A percentile compares a stretch with the other conserved stretches of the same genome.
phyloP scores from a whole-genome alignment of 148 eudicot genomes.

The Vaccinium vitisidaea region DNA sequence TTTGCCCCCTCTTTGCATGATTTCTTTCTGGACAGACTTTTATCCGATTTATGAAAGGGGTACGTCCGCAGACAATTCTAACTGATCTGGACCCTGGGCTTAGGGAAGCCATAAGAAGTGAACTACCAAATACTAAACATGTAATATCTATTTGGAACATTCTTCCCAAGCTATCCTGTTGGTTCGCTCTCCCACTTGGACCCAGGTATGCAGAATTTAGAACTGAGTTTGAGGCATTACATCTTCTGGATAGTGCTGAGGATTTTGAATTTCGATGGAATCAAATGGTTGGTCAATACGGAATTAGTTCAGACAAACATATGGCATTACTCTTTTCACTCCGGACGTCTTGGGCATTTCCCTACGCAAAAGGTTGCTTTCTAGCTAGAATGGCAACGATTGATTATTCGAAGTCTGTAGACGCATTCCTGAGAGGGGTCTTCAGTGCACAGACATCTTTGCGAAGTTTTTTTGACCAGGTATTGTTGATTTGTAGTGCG shows the following conservation, averaged over 20 bases:
- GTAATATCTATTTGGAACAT: conserved; percentile 30
- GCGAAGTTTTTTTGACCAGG: conserved; percentile 32
- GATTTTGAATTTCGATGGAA: conserved; percentile 36
- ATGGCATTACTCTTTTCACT: conserved; percentile 25
- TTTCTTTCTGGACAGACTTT: conserved; percentile 26
- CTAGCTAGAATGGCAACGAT: conserved; percentile 31
- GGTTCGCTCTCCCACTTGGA: conserved; percentile 37
- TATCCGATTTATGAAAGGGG: conserved; percentile 35
- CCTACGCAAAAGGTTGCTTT: conserved; percentile 31
- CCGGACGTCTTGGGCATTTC: conserved; percentile 33
- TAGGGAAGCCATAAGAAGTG: conserved; percentile 33
- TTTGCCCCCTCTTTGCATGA: not conserved
- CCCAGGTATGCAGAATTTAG: conserved; percentile 32
- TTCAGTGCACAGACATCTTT: conserved; percentile 30
- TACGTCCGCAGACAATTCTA: conserved; percentile 32
- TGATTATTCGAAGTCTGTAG: conserved; percentile 28
- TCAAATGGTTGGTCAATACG: conserved; percentile 31
- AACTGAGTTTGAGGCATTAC: conserved; percentile 31
- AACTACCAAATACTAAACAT: conserved; percentile 36
- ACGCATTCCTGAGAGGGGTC: conserved; percentile 25
- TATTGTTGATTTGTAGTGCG: conserved; percentile 1
- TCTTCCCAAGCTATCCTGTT: conserved; percentile 39
- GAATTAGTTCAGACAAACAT: conserved; percentile 32
- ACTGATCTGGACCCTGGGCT: conserved; percentile 39
- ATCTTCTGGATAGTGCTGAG: conserved; percentile 27